A percentile compares a stretch with the other conserved stretches of the same genome.
These are phyloP conservation scores for Talaromyces adpressus DNA, from an alignment of 495 filamentous ascomycete species.

Conservation along the genomic window DNA sequence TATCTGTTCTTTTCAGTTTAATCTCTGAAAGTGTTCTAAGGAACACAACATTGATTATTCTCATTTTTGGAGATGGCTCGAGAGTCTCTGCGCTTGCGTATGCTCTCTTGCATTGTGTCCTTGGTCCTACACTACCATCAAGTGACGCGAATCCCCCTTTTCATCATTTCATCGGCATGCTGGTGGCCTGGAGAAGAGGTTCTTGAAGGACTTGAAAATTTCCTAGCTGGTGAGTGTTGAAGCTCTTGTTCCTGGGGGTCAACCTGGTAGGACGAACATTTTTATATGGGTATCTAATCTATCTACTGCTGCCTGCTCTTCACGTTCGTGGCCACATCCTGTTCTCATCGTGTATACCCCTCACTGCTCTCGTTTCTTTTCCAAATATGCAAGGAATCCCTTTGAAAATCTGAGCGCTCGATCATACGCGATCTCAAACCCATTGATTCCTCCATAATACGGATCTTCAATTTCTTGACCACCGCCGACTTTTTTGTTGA, in stretches of 20 bases:
- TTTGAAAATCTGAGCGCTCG: slow-evolving; percentile 74
- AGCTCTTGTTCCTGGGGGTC: neutral
- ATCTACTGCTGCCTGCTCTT: neutral
- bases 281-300: neutral
- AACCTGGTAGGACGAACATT: neutral
- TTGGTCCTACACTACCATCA: slow-evolving; percentile 82
- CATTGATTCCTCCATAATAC: slow-evolving; percentile 79
- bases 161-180: slow-evolving; percentile 52
- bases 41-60: slow-evolving; percentile 76
- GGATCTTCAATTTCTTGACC: slow-evolving; percentile 81
- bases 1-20: slow-evolving; percentile 99
- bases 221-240: too few species aligned
- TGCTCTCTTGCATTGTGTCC: slow-evolving; percentile 67
- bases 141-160: slow-evolving; percentile 69
- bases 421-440: slow-evolving; percentile 80
- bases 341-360: neutral
- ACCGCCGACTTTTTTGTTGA: slow-evolving; percentile 63
- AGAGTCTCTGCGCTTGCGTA: slow-evolving; percentile 78
- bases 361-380: slow-evolving; percentile 16
- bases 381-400: slow-evolving; percentile 56
- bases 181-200: slow-evolving; percentile 56
- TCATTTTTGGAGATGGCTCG: slow-evolving; percentile 60
- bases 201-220: too few species aligned
- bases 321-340: neutral
- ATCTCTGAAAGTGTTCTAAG: slow-evolving; percentile 58